Evolutionary conservation across 352 stramenopile species (phyloP), one percentile per base, ranked within the genome.

Genomic region (Peronosclerospora sorghi): DNA sequence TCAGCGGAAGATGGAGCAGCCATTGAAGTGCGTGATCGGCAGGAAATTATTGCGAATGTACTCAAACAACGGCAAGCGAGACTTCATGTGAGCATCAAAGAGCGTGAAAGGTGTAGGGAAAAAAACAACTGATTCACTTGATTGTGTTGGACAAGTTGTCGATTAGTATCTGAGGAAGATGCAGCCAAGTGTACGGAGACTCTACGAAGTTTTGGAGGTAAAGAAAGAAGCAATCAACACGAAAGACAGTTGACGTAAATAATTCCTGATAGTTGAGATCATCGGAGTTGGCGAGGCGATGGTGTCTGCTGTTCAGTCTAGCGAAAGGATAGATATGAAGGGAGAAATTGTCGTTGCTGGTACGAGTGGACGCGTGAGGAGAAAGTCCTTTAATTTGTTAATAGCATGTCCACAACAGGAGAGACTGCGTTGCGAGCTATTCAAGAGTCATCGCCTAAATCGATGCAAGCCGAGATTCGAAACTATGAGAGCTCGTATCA

Each of bases 1-100:
- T 48, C 46, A 54, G 41, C 49, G 70, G 46, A 72, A 45, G 34
- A 78, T 80, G 45, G 54, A 63, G 30, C 69, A 80, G 55, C 70
- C 70, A 23, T 49, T 61, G n/a, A 71, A 68, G 51, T 73, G 57
- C 34, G 42, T 80, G 40, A 24, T 65, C 6, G 55, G 65, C 19
- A 56, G 53, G 38, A 59, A 57, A 29, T 43, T 76, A 24, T 41
- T 79, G 38, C 70, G 65, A 13, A 36, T 83, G 28, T 67, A 65
- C 38, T 78, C 63, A 8, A 68, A 52, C 48, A 62, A 66, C 27
- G 67, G 67, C 27, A 64, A 51, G 18, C 51, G 45, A 17, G 56
- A 15, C 13, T 75, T 78, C 46, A 78, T 66, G 67, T 78, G 17
- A 27, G 49, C 19, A 14, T 12, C 6, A 19, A 6, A 18, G 27